Evolutionary conservation across 2,329 filamentous ascomycete genomes (phyloP).

Genomic region (Aspergillus ustus): DNA sequence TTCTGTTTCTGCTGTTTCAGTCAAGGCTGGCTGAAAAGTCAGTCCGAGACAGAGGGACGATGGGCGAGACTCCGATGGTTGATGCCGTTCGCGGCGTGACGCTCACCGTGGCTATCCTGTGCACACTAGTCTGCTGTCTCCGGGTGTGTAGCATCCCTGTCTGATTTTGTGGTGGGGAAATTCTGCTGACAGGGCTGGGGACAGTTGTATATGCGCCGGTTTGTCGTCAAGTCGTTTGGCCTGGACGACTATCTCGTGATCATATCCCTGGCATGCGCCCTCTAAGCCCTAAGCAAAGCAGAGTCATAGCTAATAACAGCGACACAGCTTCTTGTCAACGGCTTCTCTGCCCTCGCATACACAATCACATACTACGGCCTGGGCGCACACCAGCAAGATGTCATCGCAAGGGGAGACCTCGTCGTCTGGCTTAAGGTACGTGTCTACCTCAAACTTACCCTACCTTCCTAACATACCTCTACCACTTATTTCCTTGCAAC

Average conservation of each 20-base stretch:
- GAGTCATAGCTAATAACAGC: not conserved
- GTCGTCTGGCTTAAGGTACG: constrained; percentile 17
- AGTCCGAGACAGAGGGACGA: not conserved
- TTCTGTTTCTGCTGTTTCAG: not conserved
- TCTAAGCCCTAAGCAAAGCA: not conserved
- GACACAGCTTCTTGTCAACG: constrained; percentile 3
- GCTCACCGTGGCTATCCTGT: constrained; percentile 3
- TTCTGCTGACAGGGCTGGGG: not conserved
- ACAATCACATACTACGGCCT: constrained; percentile 19
- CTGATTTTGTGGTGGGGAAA: not conserved
- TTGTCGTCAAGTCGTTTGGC: constrained; percentile 20
- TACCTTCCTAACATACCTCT: not conserved
- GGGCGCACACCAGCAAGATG: constrained; percentile 4
- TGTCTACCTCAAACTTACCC: not conserved
- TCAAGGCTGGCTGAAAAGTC: not conserved
- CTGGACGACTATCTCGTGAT: constrained; percentile 25
- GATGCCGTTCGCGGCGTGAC: constrained; percentile 2
- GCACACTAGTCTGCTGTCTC: constrained; percentile 5
- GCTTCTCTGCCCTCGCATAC: constrained; percentile 22
- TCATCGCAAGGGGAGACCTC: constrained; percentile 14
- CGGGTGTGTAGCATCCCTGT: not conserved
- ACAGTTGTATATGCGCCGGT: constrained; percentile 24
- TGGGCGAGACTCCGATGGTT: constrained; percentile 1
- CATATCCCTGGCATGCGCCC: constrained; percentile 13
- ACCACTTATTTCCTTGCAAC: not conserved